phyloP scores from a whole-genome alignment of 169 alveolate genomes.

The Babesia ovata region DNA sequence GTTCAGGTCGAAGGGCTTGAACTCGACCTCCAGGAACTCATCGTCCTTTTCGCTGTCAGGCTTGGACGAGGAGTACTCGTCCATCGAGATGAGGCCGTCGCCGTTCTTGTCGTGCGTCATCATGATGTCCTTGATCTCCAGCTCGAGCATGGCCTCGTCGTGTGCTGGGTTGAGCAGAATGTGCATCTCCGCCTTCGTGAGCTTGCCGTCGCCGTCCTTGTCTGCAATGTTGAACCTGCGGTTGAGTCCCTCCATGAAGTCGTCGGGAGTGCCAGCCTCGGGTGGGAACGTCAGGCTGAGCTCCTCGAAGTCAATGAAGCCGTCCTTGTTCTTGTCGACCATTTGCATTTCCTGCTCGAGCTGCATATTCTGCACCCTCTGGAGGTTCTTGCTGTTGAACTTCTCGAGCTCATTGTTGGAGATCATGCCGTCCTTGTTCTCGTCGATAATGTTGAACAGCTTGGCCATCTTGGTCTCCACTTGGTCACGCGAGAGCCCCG shows the following conservation, averaged over 20 bases:
- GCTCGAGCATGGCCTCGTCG: conserved; percentile 69
- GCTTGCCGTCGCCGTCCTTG: conserved; percentile 72
- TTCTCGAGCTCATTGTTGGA: conserved; percentile 52
- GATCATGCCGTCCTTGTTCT: conserved; percentile 63
- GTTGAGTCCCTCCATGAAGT: conserved; percentile 66
- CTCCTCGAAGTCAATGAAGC: conserved; percentile 69
- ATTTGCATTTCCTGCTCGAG: conserved; percentile 75
- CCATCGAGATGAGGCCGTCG: conserved; percentile 76
- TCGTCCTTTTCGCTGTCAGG: conserved; percentile 42
- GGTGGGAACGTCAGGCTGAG: conserved; percentile 70
- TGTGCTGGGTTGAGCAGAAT: conserved; percentile 72
- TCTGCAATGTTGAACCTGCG: conserved; percentile 76
- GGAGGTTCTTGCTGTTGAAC: conserved; percentile 45
- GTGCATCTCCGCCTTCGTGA: conserved; percentile 67
- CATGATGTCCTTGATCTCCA: conserved; percentile 73
- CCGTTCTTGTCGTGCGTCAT: conserved; percentile 75
- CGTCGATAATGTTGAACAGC: conserved; percentile 66
- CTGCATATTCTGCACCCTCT: conserved; percentile 72
- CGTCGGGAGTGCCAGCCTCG: conserved; percentile 64
- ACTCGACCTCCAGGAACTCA: conserved; percentile 52
- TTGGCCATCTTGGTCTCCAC: conserved; percentile 59
- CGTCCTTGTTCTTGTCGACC: conserved; percentile 77
- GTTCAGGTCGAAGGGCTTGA: conserved; percentile 75
- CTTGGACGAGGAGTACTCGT: conserved; percentile 66
- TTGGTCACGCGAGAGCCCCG: conserved; percentile 43